Conservation (phyloP, 2,329 filamentous ascomycete genomes). For the Aspergillus eucalypticola region DNA sequence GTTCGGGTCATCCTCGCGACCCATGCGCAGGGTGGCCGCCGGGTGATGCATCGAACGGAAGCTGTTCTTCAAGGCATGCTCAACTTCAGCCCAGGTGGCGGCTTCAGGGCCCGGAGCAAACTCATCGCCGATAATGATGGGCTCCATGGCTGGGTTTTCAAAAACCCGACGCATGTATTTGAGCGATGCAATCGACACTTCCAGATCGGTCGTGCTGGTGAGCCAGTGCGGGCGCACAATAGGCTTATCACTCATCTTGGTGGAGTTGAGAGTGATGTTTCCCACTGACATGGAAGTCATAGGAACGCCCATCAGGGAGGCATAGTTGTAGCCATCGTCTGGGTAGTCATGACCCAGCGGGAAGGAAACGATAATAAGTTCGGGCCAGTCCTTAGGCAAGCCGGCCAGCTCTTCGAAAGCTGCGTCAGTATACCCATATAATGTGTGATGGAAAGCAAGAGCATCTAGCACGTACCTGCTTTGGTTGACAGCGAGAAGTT, state of each 20-base stretch:
- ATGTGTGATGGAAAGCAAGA: background rate
- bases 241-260: background rate
- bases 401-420: background rate
- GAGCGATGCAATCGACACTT: background rate
- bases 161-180: background rate
- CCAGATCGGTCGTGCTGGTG: background rate
- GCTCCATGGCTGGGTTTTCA: background rate
- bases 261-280: background rate
- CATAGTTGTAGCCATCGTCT: background rate
- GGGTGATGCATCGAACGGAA: background rate
- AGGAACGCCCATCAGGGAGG: background rate
- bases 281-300: background rate
- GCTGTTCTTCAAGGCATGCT: background rate
- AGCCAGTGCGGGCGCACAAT: background rate
- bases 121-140: background rate
- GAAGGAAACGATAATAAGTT: background rate
- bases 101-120: background rate
- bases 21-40: background rate
- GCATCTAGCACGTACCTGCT: background rate
- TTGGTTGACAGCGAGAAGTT: background rate
- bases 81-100: background rate
- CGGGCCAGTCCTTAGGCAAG: background rate
- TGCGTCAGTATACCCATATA: background rate
- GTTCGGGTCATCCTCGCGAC: background rate
- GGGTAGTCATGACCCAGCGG: background rate